phyloP scores from a whole-genome alignment of 75 land plant species.

The Picea glauca region DNA sequence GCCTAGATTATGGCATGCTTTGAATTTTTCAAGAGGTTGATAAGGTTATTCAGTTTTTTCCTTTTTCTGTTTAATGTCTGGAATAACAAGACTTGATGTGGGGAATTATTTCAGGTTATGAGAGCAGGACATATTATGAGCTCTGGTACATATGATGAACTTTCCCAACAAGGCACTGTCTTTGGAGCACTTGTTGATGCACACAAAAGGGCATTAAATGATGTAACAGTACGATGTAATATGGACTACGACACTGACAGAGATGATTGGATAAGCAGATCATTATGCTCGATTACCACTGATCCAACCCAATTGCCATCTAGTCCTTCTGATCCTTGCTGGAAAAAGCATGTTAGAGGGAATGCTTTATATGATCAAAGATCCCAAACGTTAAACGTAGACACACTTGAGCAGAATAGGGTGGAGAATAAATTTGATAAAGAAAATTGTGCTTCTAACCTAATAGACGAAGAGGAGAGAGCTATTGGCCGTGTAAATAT shows the following conservation, averaged over 20 bases:
- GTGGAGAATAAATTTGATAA: constrained; percentile 2
- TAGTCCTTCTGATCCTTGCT: not conserved
- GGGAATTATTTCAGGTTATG: constrained; percentile 24
- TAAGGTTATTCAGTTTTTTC: not conserved
- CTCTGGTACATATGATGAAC: constrained; percentile 29
- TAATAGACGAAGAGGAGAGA: constrained; percentile 36
- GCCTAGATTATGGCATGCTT: not conserved
- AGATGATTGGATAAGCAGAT: not conserved
- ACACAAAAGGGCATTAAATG: constrained; percentile 25
- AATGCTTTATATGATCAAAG: not conserved
- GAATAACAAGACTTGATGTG: not conserved
- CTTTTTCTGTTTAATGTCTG: not conserved
- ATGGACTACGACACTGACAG: not conserved
- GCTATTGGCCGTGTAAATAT: constrained; percentile 28
- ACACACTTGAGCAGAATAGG: not conserved
- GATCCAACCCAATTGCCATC: not conserved
- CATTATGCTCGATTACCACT: constrained; percentile 2
- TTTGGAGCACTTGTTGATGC: constrained; percentile 30
- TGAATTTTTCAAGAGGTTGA: not conserved
- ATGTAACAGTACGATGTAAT: constrained; percentile 13
- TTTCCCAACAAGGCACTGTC: constrained; percentile 15
- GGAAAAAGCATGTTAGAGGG: not conserved
- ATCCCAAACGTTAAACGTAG: not conserved
- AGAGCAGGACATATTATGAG: constrained; percentile 26
- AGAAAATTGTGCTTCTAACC: not conserved